Base-by-base conservation (phyloP, 208 protist species). In the Perkinsela sp. region DNA sequence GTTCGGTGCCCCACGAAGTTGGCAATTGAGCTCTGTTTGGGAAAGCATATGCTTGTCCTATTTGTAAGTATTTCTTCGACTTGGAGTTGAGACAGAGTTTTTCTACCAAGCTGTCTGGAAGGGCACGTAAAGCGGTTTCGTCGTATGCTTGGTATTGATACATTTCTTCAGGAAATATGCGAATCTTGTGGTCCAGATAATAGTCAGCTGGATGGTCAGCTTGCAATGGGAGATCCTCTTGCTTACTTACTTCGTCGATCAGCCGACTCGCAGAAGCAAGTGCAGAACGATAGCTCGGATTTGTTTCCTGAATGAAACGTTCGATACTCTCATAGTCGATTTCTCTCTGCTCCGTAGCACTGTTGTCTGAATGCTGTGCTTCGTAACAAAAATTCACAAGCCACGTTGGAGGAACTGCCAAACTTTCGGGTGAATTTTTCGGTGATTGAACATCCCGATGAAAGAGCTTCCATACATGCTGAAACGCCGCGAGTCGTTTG, bases 31-130 rank as follows among this genome's bases (percentile, higher is more conserved):
- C 69, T 1, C 82, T 80, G 68, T 86, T 78, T 0, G 87, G 84
- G 71, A 94, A 94, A 69, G 77, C 65, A 75, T 91, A 94, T 28
- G 82, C 75, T 67, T 84, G 76, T 69, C 80, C 84, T 71, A 94
- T 90, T 76, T 83, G 79, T n/a, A 93, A 75, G 77, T 93, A 94
- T 77, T 90, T 83, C 68, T 71, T 78, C 28, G 75, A 68, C 15
- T 70, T 77, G 67, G 84, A 48, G 0, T 82, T 82, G 15, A 84
- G 73, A 65, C 83, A 90, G 48, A 91, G 77, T 69, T 57, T 57
- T 6, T 6, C 6, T 57, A n/a, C 13, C 22, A 57, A 57, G 22
- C 22, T 22, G 13, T 57, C 40, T n/a, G 40, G 40, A 6, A 57
- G 40, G 13, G 40, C 40, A 57, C 13, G 6, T 22, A 22, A 22